Evolutionary conservation across 208 protist species (phyloP), one percentile per base, ranked within the genome.

Genomic region (Tritrichomonas foetus): DNA sequence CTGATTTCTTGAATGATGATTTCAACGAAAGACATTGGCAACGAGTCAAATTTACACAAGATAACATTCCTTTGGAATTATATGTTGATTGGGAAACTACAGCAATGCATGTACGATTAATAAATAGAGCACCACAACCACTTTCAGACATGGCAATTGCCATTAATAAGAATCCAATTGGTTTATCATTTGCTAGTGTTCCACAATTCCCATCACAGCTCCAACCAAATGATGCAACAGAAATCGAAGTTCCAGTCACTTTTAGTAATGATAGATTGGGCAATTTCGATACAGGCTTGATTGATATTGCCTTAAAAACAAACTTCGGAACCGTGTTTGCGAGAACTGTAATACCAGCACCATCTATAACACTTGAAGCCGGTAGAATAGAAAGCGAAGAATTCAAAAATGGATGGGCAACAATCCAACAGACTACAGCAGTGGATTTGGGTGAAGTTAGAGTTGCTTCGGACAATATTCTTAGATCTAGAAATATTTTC

Each of bases 401-500:
- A 39, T 89, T 53, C n/a, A 89, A 39, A 39, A 33, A 89, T 8
- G 9, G 33, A 47, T 89, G 47, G 47, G 25, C 20, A 14, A 39
- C 11, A 47, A 57, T 57, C 39, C 1, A 9, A 39, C 16, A 39
- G 1, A 33, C 33, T 8, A 14, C 33, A 39, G 1, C 41, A 27
- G 78, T 61, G 0, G 78, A 61, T 33, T n/a, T 89, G 13, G 47
- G 16, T 33, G 78, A 47, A 39, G 47, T n/a, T 33, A 27, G 16
- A 61, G 8, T 89, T 22, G 78, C 78, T 20, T 44, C 47, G 22
- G 78, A 89, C 57, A 47, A 89, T 53, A 39, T 27, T 27, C 47
- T 89, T 39, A 89, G 41, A 57, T 20, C 53, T 57, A 89, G 78
- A 89, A 89, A 89, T 39, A 5, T 89, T 33, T 89, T 89, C 16